Evolutionary conservation across 2,329 filamentous ascomycete genomes (phyloP).

Genomic region (Akanthomyces uredinophilus): DNA sequence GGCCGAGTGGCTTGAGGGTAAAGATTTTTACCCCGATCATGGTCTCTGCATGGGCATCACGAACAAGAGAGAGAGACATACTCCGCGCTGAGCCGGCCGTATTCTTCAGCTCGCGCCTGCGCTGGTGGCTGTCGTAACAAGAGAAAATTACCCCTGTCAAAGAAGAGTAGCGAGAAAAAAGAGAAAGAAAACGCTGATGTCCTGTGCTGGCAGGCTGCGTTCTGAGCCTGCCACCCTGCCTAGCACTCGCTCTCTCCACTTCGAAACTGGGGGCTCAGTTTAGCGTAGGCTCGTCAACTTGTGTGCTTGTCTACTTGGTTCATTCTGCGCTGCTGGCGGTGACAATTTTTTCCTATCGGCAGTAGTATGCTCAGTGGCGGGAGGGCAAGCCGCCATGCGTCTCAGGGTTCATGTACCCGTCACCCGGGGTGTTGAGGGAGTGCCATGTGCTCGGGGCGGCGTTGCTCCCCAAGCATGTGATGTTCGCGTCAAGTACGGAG

Average conservation of each 20-base stretch:
- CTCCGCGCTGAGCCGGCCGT: not conserved
- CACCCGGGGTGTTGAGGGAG: not conserved
- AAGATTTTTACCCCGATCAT: too few relatives aligned
- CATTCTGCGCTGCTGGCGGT: not conserved
- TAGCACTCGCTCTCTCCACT: not conserved
- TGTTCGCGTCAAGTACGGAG: not conserved
- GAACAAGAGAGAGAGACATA: not conserved
- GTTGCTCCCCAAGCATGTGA: not conserved
- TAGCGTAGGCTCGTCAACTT: not conserved
- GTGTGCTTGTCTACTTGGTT: not conserved
- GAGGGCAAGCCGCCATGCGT: too few relatives aligned
- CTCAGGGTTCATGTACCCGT: not conserved
- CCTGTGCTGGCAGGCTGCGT: not conserved
- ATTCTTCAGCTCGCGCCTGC: constrained; percentile 8
- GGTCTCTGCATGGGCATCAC: too few relatives aligned
- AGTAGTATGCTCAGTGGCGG: not conserved
- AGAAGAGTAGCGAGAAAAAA: not conserved
- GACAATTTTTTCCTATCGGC: not conserved
- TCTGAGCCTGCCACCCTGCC: constrained; percentile 12
- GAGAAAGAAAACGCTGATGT: not conserved
- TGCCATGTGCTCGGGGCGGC: not conserved
- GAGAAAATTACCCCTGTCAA: not conserved
- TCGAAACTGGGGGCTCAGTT: not conserved
- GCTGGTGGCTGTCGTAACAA: constrained; percentile 9
- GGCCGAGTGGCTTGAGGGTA: too few relatives aligned